Percentiles rank a stretch among this genome's conserved stretches.
These are phyloP conservation scores for Acanthochlamys bracteata DNA, from an alignment of 106 monocot genomes.

Conservation along the genomic window DNA sequence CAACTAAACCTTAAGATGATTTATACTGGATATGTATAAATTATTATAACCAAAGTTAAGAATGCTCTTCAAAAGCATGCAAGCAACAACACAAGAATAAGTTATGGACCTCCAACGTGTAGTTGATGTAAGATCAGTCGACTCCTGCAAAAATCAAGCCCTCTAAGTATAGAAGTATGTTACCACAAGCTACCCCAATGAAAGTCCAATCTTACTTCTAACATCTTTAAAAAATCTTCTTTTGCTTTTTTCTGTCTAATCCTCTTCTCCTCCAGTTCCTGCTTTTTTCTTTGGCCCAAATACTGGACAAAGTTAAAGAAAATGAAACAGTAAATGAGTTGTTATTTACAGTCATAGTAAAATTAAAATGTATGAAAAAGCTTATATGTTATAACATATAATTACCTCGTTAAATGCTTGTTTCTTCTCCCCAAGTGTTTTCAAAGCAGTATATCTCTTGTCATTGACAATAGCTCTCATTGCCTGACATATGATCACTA, in stretches of 20 bases:
- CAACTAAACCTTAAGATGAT: too few relatives aligned
- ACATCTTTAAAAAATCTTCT: slow-evolving; percentile 87
- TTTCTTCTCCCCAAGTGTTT: slow-evolving; percentile 91
- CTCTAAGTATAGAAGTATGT: background rate
- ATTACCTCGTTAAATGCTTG: slow-evolving; percentile 98
- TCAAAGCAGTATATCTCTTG: slow-evolving; percentile 89
- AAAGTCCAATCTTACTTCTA: slow-evolving; percentile 47
- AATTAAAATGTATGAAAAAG: background rate
- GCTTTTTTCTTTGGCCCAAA: slow-evolving; percentile 88
- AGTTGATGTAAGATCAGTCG: slow-evolving; percentile 68
- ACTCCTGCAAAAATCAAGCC: slow-evolving; percentile 41
- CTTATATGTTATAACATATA: background rate
- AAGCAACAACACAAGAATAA: background rate
- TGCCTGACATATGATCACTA: slow-evolving; percentile 32
- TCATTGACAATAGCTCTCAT: slow-evolving; percentile 95
- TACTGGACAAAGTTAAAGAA: slow-evolving; percentile 38
- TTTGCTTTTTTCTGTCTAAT: slow-evolving; percentile 83
- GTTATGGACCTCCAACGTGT: slow-evolving; percentile 68
- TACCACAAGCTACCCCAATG: background rate
- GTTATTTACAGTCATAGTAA: too few relatives aligned
- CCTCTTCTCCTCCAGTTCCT: slow-evolving; percentile 79
- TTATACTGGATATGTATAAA: too few relatives aligned
- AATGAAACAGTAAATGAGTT: slow-evolving; percentile 1
- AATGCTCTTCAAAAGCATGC: background rate
- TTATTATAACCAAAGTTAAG: background rate